phyloP scores from a whole-genome alignment of 176 grass and related monocot genomes.

The Alopecurus myosuroides region DNA sequence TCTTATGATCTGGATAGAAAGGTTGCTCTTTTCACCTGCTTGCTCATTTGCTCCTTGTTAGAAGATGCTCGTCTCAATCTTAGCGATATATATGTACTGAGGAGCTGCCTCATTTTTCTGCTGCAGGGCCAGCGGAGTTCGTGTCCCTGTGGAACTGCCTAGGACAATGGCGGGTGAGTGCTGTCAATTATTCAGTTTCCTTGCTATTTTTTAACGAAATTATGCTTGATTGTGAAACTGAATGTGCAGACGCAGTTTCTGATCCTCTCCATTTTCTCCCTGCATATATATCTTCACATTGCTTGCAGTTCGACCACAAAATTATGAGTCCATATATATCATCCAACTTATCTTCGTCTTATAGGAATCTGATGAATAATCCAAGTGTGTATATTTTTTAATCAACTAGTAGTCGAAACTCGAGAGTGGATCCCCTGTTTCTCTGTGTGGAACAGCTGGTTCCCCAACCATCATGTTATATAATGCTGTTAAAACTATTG shows the following conservation, averaged over 20 bases:
- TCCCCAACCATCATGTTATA: background rate
- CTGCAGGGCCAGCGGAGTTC: constrained; percentile 75
- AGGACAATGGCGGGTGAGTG: constrained; percentile 84
- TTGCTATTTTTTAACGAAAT: background rate
- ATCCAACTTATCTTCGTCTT: background rate
- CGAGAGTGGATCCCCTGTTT: constrained; percentile 1
- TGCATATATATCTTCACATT: background rate
- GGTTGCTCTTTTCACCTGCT: too few species aligned
- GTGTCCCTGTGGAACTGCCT: constrained; percentile 76
- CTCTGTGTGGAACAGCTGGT: background rate
- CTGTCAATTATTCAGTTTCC: background rate
- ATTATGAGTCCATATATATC: background rate
- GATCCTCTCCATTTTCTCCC: background rate
- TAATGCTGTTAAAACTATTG: background rate
- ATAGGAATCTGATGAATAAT: background rate
- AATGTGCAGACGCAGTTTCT: background rate
- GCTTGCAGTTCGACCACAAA: background rate
- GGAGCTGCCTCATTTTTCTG: background rate
- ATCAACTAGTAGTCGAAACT: background rate
- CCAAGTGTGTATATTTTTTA: background rate
- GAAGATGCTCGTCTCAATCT: background rate
- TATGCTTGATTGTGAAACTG: background rate
- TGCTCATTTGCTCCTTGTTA: background rate
- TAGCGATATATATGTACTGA: background rate
- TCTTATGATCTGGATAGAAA: background rate